phyloP scores from a whole-genome alignment of 2,329 filamentous ascomycete species.

The Fusarium mundagurra region DNA sequence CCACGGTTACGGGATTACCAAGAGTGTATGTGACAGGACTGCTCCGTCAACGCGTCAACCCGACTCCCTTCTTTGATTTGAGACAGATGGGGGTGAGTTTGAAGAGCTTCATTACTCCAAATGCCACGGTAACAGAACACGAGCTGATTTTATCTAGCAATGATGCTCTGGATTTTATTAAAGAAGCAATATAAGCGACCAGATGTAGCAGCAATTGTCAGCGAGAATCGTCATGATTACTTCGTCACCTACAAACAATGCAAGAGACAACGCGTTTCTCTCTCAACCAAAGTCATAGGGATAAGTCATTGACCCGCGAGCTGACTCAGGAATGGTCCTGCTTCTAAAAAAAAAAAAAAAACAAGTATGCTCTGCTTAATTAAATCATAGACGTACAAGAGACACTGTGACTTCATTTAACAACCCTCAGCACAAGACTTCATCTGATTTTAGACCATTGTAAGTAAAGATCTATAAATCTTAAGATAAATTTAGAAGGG shows the following conservation, averaged over 20 bases:
- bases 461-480: background rate
- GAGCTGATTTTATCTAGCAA: conserved; percentile 3
- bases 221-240: background rate
- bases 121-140: conserved; percentile 15
- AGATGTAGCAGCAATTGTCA: background rate
- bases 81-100: conserved; percentile 15
- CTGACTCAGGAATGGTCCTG: conserved; percentile 6
- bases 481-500: background rate
- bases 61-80: conserved; percentile 5
- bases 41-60: conserved; percentile 28
- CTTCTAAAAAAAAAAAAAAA: conserved; percentile 3
- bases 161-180: background rate
- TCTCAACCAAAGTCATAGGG: background rate
- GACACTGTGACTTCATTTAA: background rate
- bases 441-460: background rate
- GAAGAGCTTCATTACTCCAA: background rate
- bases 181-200: background rate
- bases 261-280: conserved; percentile 1
- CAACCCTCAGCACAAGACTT: background rate
- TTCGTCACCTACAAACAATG: conserved; percentile 3
- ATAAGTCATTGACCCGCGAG: background rate
- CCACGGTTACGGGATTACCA: conserved; percentile 22
- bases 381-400: conserved; percentile 8
- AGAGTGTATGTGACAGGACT: conserved; percentile 1
- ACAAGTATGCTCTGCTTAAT: background rate